These are phyloP conservation scores for Pythium chondricola DNA, from an alignment of 352 stramenopile species.

Conservation along the genomic window DNA sequence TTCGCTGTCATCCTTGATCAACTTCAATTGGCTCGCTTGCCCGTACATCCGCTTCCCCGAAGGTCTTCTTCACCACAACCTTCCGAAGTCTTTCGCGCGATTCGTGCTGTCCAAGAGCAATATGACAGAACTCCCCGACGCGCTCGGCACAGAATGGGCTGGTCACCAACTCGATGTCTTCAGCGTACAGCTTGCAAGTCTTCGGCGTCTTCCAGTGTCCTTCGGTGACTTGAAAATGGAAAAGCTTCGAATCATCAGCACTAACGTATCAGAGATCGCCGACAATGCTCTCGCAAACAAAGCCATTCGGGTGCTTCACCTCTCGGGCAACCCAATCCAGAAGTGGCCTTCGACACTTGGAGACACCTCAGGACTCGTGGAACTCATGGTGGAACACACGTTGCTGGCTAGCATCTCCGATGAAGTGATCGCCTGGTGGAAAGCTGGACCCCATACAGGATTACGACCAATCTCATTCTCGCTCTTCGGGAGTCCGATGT, in stretches of 20 bases:
- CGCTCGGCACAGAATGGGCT: conserved; percentile 7
- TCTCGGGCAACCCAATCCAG: conserved; percentile 8
- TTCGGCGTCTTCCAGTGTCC: not conserved
- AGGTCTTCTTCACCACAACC: conserved; percentile 3
- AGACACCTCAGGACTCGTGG: not conserved
- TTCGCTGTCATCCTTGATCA: conserved; percentile 3
- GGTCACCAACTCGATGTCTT: conserved; percentile 4
- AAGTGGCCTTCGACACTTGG: conserved; percentile 2
- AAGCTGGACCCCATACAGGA: not conserved
- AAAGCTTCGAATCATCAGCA: conserved; percentile 14
- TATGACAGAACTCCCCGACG: conserved; percentile 6
- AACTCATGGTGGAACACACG: no score
- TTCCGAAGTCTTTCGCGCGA: conserved; percentile 7
- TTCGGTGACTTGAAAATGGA: not conserved
- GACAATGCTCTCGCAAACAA: conserved; percentile 2
- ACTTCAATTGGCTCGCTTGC: conserved; percentile 10
- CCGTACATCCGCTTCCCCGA: not conserved
- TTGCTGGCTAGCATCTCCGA: conserved; percentile 4
- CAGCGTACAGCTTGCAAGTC: conserved; percentile 11
- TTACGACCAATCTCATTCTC: conserved; percentile 2
- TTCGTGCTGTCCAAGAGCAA: conserved; percentile 13
- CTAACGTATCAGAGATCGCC: not conserved
- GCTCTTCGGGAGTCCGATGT: conserved; percentile 7
- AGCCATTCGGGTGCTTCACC: not conserved
- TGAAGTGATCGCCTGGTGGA: conserved; percentile 6